Evolutionary conservation across 139 green algal genomes (phyloP), one percentile per base, ranked within the genome.

Genomic region (Chlorella sp.): DNA sequence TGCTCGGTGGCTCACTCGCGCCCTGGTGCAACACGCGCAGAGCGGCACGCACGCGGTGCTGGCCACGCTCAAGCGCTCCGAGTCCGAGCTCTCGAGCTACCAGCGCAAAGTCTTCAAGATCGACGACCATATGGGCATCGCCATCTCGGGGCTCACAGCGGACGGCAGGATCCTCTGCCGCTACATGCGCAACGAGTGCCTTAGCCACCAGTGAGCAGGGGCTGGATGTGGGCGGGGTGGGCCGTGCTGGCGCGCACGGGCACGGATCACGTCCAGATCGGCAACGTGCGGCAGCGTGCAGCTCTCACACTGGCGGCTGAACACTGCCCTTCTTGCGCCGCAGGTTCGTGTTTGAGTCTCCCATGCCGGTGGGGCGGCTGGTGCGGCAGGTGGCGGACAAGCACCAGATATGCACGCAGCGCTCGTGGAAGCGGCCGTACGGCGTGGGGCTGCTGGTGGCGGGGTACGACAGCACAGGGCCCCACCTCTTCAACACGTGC

Each of bases 51-150:
- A 97, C 73, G 92, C 90, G 10, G 94, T 98, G 32, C 82, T 99
- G 36, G 93, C 91, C 0, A 95, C 93, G 1, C 72, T 99, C 23
- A 98, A 97, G 77, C 83, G 93, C 5, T 85, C 93, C 0, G 85
- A 93, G 69, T 90, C 84, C 17, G 94, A 98, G 75, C 83, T 98
- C 10, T 94, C 91, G 3, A 92, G 90, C 27, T 95, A 92, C 80
- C 92, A 97, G 71, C 86, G 84, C 36, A 97, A 97, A 79, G 80
- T 95, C 6, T 97, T 98, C 84, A 96, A 98, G 77, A 89, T 98
- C n/a, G 95, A 99, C 72, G 91, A 97, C 76, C 95, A 99, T 85
- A 87, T 99, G 85, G 95, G 95, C 66, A 96, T 98, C 36, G 95
- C 94, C 6, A 94, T 98, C 5, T 87, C 93, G 4, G 95, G 95